Evolutionary conservation across 2,329 filamentous ascomycete species (phyloP).

Genomic region (Fonsecaea pedrosoi): DNA sequence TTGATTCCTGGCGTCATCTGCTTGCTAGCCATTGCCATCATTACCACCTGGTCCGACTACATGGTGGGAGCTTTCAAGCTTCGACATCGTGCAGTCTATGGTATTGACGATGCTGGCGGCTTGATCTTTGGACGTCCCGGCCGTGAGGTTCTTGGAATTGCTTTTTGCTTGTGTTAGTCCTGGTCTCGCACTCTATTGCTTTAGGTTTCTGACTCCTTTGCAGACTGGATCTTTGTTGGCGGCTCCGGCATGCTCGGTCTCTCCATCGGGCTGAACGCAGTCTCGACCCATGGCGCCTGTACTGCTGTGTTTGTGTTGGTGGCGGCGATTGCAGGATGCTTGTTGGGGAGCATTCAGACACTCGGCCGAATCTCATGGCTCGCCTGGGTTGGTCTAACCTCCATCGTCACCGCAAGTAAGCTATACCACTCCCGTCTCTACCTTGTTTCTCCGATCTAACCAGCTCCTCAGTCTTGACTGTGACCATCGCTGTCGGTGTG

Average conservation of each 20-base stretch:
- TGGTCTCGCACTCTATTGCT: constrained; percentile 59
- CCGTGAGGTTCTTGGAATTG: constrained; percentile 59
- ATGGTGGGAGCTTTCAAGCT: constrained; percentile 43
- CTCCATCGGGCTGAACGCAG: constrained; percentile 65
- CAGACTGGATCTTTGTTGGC: constrained; percentile 34
- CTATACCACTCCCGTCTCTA: background rate
- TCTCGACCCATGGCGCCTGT: constrained; percentile 64
- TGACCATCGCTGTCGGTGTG: constrained; percentile 50
- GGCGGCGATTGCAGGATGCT: constrained; percentile 58
- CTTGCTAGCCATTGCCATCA: constrained; percentile 55
- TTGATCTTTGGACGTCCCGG: constrained; percentile 66
- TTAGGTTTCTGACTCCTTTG: constrained; percentile 41
- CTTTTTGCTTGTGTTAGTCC: constrained; percentile 60
- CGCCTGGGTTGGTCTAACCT: constrained; percentile 66
- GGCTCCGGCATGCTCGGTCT: constrained; percentile 65
- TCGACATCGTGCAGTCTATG: constrained; percentile 57
- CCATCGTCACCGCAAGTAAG: constrained; percentile 59
- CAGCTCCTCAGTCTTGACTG: constrained; percentile 54
- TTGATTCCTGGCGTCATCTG: constrained; percentile 57
- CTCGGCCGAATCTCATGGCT: constrained; percentile 68
- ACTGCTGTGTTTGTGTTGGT: constrained; percentile 65
- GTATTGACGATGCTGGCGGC: constrained; percentile 57
- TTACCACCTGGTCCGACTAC: constrained; percentile 54
- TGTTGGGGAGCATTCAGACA: constrained; percentile 62
- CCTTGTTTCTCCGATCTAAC: constrained; percentile 49